Evolutionary conservation across 345 rosid genomes (phyloP).

Genomic region (Kandelia obovata): DNA sequence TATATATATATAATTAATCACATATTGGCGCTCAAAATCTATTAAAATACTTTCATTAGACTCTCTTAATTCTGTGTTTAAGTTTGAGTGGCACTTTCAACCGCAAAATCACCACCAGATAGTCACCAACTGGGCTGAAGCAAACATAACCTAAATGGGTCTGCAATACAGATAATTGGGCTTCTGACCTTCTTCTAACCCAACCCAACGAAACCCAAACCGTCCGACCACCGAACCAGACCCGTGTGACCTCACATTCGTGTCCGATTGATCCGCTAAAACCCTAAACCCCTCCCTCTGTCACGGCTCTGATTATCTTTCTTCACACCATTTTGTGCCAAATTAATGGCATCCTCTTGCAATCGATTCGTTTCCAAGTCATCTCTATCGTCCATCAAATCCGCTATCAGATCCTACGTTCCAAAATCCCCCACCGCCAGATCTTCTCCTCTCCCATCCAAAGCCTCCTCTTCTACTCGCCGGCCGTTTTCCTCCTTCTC

Average conservation of each 20-base stretch:
- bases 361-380: constrained; percentile 47
- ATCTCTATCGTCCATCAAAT: constrained; percentile 56
- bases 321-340: too few relatives aligned
- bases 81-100: too few relatives aligned
- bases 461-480: constrained; percentile 31
- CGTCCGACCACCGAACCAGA: not conserved
- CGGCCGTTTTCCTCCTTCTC: constrained; percentile 40
- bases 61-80: too few relatives aligned
- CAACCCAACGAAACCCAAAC: not conserved
- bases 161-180: too few relatives aligned
- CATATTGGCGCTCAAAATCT: too few relatives aligned
- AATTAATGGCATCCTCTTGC: constrained; percentile 59
- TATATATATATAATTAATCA: too few relatives aligned
- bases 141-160: too few relatives aligned
- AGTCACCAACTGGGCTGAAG: too few relatives aligned
- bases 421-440: constrained; percentile 35
- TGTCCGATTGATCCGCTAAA: not conserved
- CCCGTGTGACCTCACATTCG: not conserved
- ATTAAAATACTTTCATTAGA: too few relatives aligned
- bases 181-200: not conserved
- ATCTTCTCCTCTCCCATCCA: constrained; percentile 38
- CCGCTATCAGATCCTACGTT: constrained; percentile 51
- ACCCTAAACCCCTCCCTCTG: constrained; percentile 9
- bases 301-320: too few relatives aligned
- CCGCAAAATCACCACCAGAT: too few relatives aligned